Percentiles rank a stretch among this genome's conserved stretches.
Evolutionary conservation across 139 green algal species (phyloP).

Genomic region (Coccomyxa sp.): DNA sequence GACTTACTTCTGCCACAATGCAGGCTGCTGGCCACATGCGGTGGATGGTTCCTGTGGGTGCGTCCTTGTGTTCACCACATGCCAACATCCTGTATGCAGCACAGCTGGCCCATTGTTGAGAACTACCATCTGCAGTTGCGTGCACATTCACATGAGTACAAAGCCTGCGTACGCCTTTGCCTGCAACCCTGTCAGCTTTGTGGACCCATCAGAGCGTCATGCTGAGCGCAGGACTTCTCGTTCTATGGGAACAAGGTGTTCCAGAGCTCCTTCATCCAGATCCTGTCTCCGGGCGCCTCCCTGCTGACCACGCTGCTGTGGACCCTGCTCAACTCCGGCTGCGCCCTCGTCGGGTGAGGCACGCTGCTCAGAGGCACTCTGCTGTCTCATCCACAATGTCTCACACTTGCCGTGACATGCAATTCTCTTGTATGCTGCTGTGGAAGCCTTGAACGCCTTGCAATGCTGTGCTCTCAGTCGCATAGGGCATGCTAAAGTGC

Average conservation of each 20-base stretch:
- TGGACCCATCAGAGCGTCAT: not conserved
- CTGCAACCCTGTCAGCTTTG: not conserved
- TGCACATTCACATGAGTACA: not conserved
- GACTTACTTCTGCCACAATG: not conserved
- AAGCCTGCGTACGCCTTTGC: not conserved
- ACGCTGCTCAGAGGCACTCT: too few relatives aligned
- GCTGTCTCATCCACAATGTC: too few relatives aligned
- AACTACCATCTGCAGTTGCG: not conserved
- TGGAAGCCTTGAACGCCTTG: too few relatives aligned
- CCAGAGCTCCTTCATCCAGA: conserved; percentile 50
- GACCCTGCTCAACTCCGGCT: conserved; percentile 64
- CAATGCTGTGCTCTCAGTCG: too few relatives aligned
- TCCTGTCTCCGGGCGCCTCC: conserved; percentile 35
- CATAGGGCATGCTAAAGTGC: too few relatives aligned
- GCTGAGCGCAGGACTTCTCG: too few relatives aligned
- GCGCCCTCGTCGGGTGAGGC: conserved; percentile 53
- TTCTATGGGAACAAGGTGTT: conserved; percentile 53
- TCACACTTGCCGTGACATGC: too few relatives aligned
- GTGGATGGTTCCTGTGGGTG: conserved; percentile 23
- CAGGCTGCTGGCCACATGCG: conserved; percentile 10
- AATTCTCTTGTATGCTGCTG: too few relatives aligned
- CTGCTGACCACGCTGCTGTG: conserved; percentile 52
- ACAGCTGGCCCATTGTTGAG: not conserved
- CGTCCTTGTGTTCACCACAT: not conserved
- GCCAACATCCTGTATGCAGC: not conserved